phyloP scores from a whole-genome alignment of 768 basidiomycete genomes.

The Lactarius indigo region DNA sequence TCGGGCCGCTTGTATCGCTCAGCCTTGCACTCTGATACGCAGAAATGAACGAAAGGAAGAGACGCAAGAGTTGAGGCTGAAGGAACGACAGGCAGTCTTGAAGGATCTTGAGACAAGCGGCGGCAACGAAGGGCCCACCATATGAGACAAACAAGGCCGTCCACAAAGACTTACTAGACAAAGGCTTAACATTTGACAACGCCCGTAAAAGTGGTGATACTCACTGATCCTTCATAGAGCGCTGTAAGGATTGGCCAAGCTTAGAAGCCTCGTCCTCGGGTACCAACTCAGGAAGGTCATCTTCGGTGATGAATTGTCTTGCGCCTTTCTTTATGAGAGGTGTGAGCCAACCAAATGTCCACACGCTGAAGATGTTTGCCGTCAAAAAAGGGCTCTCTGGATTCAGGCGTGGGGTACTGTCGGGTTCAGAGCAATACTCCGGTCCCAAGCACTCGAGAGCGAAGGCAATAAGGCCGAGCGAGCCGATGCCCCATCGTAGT shows the following conservation, averaged over 20 bases:
- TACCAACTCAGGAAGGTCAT: slow-evolving; percentile 76
- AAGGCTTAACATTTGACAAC: not conserved
- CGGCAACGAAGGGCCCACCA: slow-evolving; percentile 68
- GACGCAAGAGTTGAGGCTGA: slow-evolving; percentile 83
- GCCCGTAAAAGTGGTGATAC: slow-evolving; percentile 26
- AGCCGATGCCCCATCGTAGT: slow-evolving; percentile 42
- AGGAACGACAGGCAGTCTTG: slow-evolving; percentile 81
- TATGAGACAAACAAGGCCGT: slow-evolving; percentile 73
- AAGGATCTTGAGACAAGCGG: slow-evolving; percentile 61
- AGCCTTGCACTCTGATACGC: slow-evolving; percentile 58
- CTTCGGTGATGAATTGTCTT: slow-evolving; percentile 67
- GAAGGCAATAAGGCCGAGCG: slow-evolving; percentile 54
- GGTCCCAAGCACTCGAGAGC: slow-evolving; percentile 68
- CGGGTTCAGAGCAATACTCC: slow-evolving; percentile 39
- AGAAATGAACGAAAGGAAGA: slow-evolving; percentile 78
- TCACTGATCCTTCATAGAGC: slow-evolving; percentile 61
- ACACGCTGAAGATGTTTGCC: slow-evolving; percentile 79
- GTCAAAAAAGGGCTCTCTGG: slow-evolving; percentile 68
- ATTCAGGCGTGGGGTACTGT: slow-evolving; percentile 34
- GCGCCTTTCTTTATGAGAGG: slow-evolving; percentile 70
- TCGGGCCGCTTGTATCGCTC: slow-evolving; percentile 33
- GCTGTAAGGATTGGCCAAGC: slow-evolving; percentile 59
- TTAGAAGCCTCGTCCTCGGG: slow-evolving; percentile 65
- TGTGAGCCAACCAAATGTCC: slow-evolving; percentile 87
- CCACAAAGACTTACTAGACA: slow-evolving; percentile 59